Evolutionary conservation across 192 early-diverging fungal species (phyloP), one percentile per base, ranked within the genome.

Genomic region (Coemansia sp.): DNA sequence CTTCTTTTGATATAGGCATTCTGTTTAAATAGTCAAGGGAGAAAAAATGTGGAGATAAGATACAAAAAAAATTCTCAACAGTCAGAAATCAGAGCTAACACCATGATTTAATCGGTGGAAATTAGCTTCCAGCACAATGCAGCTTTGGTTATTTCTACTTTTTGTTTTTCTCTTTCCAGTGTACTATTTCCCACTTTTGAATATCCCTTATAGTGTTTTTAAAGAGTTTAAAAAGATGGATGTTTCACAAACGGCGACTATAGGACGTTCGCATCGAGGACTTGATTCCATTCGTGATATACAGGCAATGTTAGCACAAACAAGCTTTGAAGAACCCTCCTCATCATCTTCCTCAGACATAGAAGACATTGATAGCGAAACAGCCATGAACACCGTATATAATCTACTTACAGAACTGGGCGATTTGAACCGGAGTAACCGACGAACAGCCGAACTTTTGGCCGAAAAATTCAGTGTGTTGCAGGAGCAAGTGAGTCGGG

Each of bases 381-480:
- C 74, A 1, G 74, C 74, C 3, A 67, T 71, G 20, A 78, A 72
- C 54, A 78, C 74, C 3, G 51, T 78, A 26, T 78, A 78, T 50
- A 78, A 78, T 28, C 43, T 78, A 3, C 57, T 78, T 21, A 71
- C 49, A 19, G 70, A 78, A 47, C 57, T 78, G 3, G 69, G 68
- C n/a, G 74, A 68, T 47, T 45, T 78, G 13, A 78, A 78, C 60
- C 51, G 64, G 15, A 63, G 58, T 64, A 78, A 78, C 53, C 55
- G 74, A 28, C 52, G 57, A 21, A 59, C 56, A 1, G 74, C 74
- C 39, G 68, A 78, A 33, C 30, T 31, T 5, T 40, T 78, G 35
- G 59, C 69, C 4, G 65, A 70, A n/a, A 50, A 64, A 53, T 78
- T 78, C 18, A 68, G 53, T 35, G 46, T 41, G 5, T 53, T 78